These are phyloP conservation scores for Metschnikowia kunwiensis DNA, from an alignment of 805 yeast species.

Conservation along the genomic window DNA sequence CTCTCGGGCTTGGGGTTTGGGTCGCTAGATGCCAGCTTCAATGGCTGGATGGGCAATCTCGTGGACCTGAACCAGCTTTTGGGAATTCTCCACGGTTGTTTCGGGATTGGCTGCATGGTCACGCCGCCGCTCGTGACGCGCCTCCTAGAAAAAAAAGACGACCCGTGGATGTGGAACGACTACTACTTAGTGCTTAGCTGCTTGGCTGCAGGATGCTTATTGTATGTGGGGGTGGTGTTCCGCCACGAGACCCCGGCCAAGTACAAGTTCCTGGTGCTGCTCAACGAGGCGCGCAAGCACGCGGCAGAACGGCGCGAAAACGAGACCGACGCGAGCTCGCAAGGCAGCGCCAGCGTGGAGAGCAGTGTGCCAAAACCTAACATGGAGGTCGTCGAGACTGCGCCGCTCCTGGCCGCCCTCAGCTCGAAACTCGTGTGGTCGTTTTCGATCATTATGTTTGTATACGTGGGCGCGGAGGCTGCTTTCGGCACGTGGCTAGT, in stretches of 20 bases:
- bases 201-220: constrained; percentile 24
- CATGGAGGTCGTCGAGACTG: not conserved
- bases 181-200: constrained; percentile 39
- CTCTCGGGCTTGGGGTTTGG: constrained; percentile 57
- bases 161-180: constrained; percentile 47
- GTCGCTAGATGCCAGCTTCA: constrained; percentile 51
- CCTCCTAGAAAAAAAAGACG: constrained; percentile 34
- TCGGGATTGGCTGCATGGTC: constrained; percentile 52
- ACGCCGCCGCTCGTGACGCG: constrained; percentile 46
- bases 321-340: not conserved
- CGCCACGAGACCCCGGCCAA: constrained; percentile 45
- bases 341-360: constrained; percentile 1
- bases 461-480: constrained; percentile 52
- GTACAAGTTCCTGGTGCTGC: constrained; percentile 28
- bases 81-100: constrained; percentile 51
- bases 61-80: constrained; percentile 47
- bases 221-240: constrained; percentile 26
- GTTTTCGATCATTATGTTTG: constrained; percentile 41
- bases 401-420: constrained; percentile 31
- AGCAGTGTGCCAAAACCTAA: constrained; percentile 1
- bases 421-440: constrained; percentile 37
- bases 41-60: constrained; percentile 50
- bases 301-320: constrained; percentile 1
- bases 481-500: constrained; percentile 54
- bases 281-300: constrained; percentile 14